These are phyloP conservation scores for Microbotryum silenes-acaulis DNA, from an alignment of 1,284 basidiomycete species.

Conservation along the genomic window DNA sequence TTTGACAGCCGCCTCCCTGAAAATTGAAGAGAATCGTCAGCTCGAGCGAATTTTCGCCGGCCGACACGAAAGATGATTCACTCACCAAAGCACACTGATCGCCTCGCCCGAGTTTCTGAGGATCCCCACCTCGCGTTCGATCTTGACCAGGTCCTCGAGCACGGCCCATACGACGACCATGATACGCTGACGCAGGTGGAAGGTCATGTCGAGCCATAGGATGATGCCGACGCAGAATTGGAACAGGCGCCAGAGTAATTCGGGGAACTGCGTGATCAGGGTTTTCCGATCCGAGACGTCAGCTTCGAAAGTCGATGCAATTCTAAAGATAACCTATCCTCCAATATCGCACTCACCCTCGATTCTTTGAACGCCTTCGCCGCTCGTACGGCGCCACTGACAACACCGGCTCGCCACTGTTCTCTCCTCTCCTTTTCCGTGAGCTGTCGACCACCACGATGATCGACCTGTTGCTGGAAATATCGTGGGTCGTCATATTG, in stretches of 20 bases:
- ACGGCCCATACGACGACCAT: background rate
- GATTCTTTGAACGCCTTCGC: too few species aligned
- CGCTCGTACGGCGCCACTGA: too few species aligned
- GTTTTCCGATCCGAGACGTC: fast-evolving
- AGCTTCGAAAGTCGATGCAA: too few species aligned
- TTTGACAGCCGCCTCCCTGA: slow-evolving; percentile 20
- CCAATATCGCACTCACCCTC: too few species aligned
- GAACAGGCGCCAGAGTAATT: slow-evolving; percentile 1
- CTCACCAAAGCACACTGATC: slow-evolving; percentile 17
- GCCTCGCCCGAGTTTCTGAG: slow-evolving; percentile 13
- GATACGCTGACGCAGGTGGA: slow-evolving; percentile 12
- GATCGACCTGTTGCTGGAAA: too few species aligned
- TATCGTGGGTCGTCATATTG: too few species aligned
- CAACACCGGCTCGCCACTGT: too few species aligned
- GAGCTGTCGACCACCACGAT: too few species aligned
- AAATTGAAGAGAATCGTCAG: background rate
- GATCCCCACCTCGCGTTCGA: slow-evolving; percentile 20
- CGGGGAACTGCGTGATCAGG: slow-evolving; percentile 7
- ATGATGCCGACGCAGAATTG: slow-evolving; percentile 7
- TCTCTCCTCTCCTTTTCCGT: too few species aligned
- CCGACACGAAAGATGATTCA: background rate
- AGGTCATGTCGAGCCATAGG: slow-evolving; percentile 15
- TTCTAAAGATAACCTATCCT: too few species aligned
- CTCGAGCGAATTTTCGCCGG: too few species aligned
- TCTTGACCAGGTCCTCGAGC: slow-evolving; percentile 16